These are phyloP conservation scores for Brassica incana DNA, from an alignment of 345 rosid species.

Conservation along the genomic window DNA sequence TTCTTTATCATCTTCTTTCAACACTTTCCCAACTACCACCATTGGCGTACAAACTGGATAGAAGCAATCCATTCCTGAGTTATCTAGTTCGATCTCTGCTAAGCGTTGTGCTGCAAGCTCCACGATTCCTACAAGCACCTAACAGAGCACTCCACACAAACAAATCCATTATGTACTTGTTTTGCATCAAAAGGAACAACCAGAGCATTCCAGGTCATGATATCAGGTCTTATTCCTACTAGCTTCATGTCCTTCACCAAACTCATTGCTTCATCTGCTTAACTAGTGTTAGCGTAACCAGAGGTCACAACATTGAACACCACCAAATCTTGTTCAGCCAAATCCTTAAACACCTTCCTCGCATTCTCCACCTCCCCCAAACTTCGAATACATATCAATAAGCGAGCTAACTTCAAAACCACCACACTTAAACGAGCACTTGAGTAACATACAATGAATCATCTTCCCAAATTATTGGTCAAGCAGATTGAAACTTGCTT, in stretches of 20 bases:
- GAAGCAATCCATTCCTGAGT: background rate
- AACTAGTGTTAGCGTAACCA: constrained; percentile 59
- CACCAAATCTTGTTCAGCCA: constrained; percentile 46
- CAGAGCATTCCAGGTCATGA: constrained; percentile 64
- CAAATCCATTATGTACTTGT: background rate
- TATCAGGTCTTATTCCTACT: constrained; percentile 51
- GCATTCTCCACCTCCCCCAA: no score
- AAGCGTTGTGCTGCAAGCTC: background rate
- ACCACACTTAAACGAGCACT: constrained; percentile 39
- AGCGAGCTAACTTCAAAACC: background rate
- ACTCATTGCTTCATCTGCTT: constrained; percentile 46
- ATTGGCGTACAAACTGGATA: background rate
- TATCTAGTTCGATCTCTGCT: background rate
- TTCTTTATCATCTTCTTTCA: background rate
- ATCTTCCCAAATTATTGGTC: constrained; percentile 50
- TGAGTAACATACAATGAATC: constrained; percentile 56
- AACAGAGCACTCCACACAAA: background rate
- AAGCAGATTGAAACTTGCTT: constrained; percentile 57
- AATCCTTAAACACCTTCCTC: no score
- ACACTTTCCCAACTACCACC: background rate
- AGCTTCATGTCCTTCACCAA: constrained; percentile 50
- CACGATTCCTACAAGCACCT: background rate
- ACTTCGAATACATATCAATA: background rate
- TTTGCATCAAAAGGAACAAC: no score
- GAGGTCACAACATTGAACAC: constrained; percentile 69